Percentiles rank a stretch among this genome's conserved stretches.
These are phyloP conservation scores for Trypanosoma melophagium DNA, from an alignment of 208 protist species.

Conservation along the genomic window DNA sequence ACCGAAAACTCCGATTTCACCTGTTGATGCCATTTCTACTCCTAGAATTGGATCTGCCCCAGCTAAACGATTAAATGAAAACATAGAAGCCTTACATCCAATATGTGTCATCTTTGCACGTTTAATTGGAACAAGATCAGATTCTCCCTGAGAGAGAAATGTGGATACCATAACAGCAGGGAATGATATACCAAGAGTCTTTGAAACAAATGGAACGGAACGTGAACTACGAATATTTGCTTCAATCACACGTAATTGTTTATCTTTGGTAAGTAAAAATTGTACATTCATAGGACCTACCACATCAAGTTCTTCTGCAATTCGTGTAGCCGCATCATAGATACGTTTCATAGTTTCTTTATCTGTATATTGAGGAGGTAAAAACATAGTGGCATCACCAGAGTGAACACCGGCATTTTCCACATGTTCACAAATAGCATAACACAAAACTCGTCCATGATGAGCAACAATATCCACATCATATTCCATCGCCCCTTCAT, in stretches of 20 bases:
- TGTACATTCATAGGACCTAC: conserved; percentile 99
- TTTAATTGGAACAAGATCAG: conserved; percentile 82
- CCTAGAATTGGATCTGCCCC: conserved; percentile 98
- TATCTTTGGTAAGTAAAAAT: conserved; percentile 96
- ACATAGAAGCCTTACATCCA: conserved; percentile 97
- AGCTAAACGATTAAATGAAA: conserved; percentile 97
- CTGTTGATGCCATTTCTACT: conserved; percentile 98
- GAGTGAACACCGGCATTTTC: conserved; percentile 98
- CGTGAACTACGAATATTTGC: conserved; percentile 97
- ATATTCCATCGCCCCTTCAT: conserved; percentile 96
- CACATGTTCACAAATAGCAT: conserved; percentile 98
- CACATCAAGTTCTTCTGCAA: conserved; percentile 91
- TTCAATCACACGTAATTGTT: conserved; percentile 96
- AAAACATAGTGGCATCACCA: conserved; percentile 96
- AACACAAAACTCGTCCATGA: conserved; percentile 94
- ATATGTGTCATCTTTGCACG: conserved; percentile 89
- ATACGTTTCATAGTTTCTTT: conserved; percentile 85
- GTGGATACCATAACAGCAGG: conserved; percentile 83
- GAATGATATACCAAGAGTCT: conserved; percentile 96
- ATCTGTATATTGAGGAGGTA: conserved; percentile 88
- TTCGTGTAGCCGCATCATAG: conserved; percentile 77
- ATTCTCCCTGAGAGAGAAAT: conserved; percentile 69
- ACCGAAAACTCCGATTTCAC: conserved; percentile 97
- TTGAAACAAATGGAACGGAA: conserved; percentile 98
- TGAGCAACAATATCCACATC: conserved; percentile 98